Base-by-base conservation (phyloP, 768 basidiomycete species). In the Ephemerocybe angulata region DNA sequence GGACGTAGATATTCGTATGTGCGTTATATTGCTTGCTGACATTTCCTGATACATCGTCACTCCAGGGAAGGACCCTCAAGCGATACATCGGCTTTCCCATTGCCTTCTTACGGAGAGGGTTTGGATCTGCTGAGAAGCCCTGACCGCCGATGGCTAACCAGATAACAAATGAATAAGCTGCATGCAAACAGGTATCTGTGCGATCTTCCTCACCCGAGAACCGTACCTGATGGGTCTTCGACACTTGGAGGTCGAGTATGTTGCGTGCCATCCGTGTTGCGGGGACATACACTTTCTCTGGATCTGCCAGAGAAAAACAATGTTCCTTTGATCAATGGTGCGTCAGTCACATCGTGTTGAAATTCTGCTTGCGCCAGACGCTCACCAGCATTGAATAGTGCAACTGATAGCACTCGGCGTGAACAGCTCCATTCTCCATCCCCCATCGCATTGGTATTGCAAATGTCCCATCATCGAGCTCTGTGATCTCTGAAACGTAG, bases 1-100 rank as follows among this genome's bases (percentile, higher is more conserved):
- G 8, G 25, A 38, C 21, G 33, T 56, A 56, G 8, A 51, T 31
- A 28, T 50, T 48, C 11, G 54, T 67, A 50, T 74, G 72, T 0
- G 63, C 50, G 46, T 75, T 72, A 52, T 66, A 73, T 44, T 72
- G 69, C 56, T 75, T 75, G 57, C 56, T 67, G 17, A 46, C 52
- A 60, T 72, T 65, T 29, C 71, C 71, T 1, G 68, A 71, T 3
- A 71, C 69, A 61, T 73, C 67, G 47, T 71, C 70, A 10, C 54
- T 38, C 67, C 67, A 71, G 12, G 56, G 59, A 28, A 62, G 60
- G 8, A 63, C 49, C 3, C 56, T 55, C 13, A 64, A 11, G 1
- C 52, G 22, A 46, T 59, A 64, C 29, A 52, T 35, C 31, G 62
- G 28, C 27, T 25, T 15, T 24, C 63, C 41, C 56, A 54, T 35